These are phyloP conservation scores for Didymellaceae sp. DNA, from an alignment of 2,329 filamentous ascomycete species.

Conservation along the genomic window DNA sequence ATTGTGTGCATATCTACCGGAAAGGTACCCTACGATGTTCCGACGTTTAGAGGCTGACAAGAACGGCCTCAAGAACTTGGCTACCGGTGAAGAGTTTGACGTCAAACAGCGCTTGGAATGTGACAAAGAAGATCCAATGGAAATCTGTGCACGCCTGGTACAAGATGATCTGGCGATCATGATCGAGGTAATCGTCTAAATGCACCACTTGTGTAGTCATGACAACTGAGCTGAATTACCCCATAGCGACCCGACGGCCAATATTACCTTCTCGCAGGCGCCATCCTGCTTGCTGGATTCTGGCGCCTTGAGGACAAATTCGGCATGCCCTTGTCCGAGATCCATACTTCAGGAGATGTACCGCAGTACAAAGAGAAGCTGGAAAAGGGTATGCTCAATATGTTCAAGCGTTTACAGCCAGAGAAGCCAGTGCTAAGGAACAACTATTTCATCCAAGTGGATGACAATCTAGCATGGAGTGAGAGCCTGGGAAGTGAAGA, in stretches of 20 bases:
- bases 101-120: slow-evolving; percentile 63
- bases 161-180: slow-evolving; percentile 87
- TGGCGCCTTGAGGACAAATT: slow-evolving; percentile 84
- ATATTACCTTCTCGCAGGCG: slow-evolving; percentile 80
- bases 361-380: slow-evolving; percentile 74
- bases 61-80: slow-evolving; percentile 72
- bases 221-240: neutral
- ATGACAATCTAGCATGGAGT: slow-evolving; percentile 78
- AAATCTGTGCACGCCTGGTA: slow-evolving; percentile 71
- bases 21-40: slow-evolving; percentile 77
- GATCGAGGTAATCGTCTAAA: slow-evolving; percentile 57
- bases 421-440: slow-evolving; percentile 72
- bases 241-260: slow-evolving; percentile 70
- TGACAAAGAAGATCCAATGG: slow-evolving; percentile 74
- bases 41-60: slow-evolving; percentile 56
- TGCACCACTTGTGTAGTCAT: too few relatives aligned
- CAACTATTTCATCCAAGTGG: slow-evolving; percentile 90
- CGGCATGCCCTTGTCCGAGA: slow-evolving; percentile 78
- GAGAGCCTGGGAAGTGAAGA: slow-evolving; percentile 78
- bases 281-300: slow-evolving; percentile 79
- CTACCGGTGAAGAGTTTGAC: slow-evolving; percentile 76
- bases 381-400: slow-evolving; percentile 79
- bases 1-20: slow-evolving; percentile 71
- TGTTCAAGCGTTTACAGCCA: slow-evolving; percentile 75
- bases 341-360: slow-evolving; percentile 79